Base-by-base conservation (phyloP, 805 yeast genomes). In the Isabelozyma heimii region DNA sequence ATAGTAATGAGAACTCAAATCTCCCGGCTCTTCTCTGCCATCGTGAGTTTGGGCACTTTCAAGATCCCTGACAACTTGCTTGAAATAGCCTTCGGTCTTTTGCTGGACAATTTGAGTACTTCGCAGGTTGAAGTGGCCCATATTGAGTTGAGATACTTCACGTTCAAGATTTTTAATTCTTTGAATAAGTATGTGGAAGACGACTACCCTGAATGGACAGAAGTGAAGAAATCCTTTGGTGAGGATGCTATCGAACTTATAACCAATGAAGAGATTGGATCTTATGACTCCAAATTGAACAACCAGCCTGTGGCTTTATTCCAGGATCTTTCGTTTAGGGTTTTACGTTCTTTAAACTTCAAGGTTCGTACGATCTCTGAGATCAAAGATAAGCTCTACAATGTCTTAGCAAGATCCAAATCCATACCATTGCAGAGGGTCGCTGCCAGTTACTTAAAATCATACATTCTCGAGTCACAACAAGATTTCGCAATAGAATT, bases 401-500 rank as follows among this genome's bases (percentile, higher is more conserved):
- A 56, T 2, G 61, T 76, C 16, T 61, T 71, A 17, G 12, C 46
- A 1, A 30, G 47, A 4, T 52, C 59, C 8, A 51, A 53, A 3
- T 61, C 59, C 42, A 44, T 52, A 12, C 51, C 55, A 12, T 43
- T 79, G 16, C 82, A 79, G 60, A 70, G 85, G 56, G 59, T 79
- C 4, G 67, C 75, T 5, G 67, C 75, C 3, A 48, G 53, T 1
- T 53, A 80, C 13, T 63, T 85, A 43, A 65, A 63, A 17, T 57
- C 52, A 9, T 43, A 78, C 16, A 76, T 85, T 35, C 60, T 72
- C 5, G 63, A 62, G 13, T 66, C 62, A 28, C 91, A 85, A 57
- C 84, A 84, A 55, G 82, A 79, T 16, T 60, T 76, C 33, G 85
- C 84, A 2, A 76, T 87, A 44, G 90, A 86, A 45, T 79, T 74